Evolutionary conservation across 148 eudicot genomes (phyloP).

Genomic region (Pharnaceum exiguum): DNA sequence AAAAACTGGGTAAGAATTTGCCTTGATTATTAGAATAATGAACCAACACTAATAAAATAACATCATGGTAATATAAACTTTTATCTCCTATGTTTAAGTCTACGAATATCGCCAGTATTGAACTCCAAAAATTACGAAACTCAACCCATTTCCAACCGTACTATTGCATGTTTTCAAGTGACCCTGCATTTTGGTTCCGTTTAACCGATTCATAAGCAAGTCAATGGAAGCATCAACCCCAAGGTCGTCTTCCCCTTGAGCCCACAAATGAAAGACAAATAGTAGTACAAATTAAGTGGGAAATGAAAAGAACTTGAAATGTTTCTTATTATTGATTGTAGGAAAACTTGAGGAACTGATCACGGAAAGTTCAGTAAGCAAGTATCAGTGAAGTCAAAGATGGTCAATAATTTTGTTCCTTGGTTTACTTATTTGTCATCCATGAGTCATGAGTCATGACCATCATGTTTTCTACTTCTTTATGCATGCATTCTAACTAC

Average conservation of each 20-base stretch:
- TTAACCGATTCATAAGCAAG: constrained; percentile 21
- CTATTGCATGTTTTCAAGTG: constrained; percentile 6
- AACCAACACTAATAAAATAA: neutral
- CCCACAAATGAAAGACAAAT: constrained; percentile 57
- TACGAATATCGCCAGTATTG: no score
- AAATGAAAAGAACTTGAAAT: neutral
- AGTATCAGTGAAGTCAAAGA: constrained; percentile 8
- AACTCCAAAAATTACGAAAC: constrained; percentile 16
- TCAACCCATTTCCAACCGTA: constrained; percentile 12
- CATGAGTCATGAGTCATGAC: no score
- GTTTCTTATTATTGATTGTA: no score
- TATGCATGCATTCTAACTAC: no score
- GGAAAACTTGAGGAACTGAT: no score
- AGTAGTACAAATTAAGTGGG: neutral
- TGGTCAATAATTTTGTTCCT: neutral
- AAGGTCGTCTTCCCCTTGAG: constrained; percentile 42
- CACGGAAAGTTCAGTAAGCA: constrained; percentile 10
- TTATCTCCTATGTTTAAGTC: no score
- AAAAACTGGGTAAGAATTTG: neutral
- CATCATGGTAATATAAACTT: no score
- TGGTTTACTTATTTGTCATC: no score
- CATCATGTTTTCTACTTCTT: no score
- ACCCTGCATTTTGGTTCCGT: constrained; percentile 8
- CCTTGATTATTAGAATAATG: neutral
- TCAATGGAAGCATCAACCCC: constrained; percentile 47